A percentile compares a stretch with the other conserved stretches of the same genome.
Conservation (phyloP, 176 grass and related monocot species). For the Oryza meridionalis region DNA sequence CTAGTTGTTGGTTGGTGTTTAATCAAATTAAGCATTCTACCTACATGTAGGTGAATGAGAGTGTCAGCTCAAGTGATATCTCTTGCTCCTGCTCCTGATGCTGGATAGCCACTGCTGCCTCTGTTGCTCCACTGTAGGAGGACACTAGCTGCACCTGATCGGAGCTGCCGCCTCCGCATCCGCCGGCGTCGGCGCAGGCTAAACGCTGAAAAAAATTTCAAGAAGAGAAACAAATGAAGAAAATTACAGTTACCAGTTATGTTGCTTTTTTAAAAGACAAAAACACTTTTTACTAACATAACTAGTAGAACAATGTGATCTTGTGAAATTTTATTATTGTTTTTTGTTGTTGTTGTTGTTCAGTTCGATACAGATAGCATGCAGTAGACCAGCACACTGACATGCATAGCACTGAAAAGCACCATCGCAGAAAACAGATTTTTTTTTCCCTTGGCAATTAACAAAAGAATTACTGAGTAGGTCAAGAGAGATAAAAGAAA, state of each 20-base stretch:
- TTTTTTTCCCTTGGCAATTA: background rate
- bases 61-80: slow-evolving; percentile 69
- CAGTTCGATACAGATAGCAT: background rate
- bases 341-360: too few relatives aligned
- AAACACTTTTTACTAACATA: too few relatives aligned
- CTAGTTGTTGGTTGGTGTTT: background rate
- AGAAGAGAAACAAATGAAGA: background rate
- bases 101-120: slow-evolving; percentile 11
- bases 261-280: too few relatives aligned
- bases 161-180: slow-evolving; percentile 9
- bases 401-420: background rate
- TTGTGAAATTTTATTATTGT: too few relatives aligned
- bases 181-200: background rate
- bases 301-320: too few relatives aligned
- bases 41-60: slow-evolving; percentile 93
- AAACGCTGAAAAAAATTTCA: slow-evolving; percentile 22
- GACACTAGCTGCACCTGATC: slow-evolving; percentile 29
- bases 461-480: too few relatives aligned
- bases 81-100: slow-evolving; percentile 39
- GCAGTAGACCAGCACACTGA: background rate
- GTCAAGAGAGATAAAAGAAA: too few relatives aligned
- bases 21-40: background rate
- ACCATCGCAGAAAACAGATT: background rate
- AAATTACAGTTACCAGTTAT: background rate
- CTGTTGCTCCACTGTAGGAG: slow-evolving; percentile 19